Percentiles rank a stretch among this genome's conserved stretches.
Conservation (phyloP, 2,329 filamentous ascomycete species). For the Cercospora sp. region DNA sequence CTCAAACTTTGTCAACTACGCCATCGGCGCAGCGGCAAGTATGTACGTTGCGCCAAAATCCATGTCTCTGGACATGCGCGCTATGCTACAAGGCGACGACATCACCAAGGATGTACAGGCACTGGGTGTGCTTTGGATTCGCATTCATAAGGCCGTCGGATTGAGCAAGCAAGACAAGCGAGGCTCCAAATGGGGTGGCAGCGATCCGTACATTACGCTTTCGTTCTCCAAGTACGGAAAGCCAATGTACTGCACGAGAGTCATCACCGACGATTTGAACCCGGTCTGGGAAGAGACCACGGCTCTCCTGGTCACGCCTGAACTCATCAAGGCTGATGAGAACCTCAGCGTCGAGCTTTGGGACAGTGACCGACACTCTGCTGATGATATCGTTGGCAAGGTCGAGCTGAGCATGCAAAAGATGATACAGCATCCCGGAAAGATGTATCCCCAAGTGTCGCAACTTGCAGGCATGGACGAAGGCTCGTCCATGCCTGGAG, state of each 20-base stretch:
- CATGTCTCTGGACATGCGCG: constrained; percentile 86
- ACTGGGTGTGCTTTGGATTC: constrained; percentile 85
- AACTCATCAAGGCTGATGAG: constrained; percentile 90
- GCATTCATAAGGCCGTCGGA: constrained; percentile 82
- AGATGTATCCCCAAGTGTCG: constrained; percentile 87
- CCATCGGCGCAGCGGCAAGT: constrained; percentile 80
- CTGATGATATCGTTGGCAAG: constrained; percentile 93
- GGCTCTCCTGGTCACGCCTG: constrained; percentile 80
- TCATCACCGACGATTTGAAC: constrained; percentile 92
- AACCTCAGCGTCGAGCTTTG: constrained; percentile 91
- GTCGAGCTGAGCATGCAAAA: constrained; percentile 92
- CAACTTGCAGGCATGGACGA: constrained; percentile 80
- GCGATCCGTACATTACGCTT: constrained; percentile 92
- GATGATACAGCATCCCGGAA: constrained; percentile 88
- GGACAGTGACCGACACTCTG: constrained; percentile 90
- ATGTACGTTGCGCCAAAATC: constrained; percentile 90
- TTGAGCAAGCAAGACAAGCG: constrained; percentile 88
- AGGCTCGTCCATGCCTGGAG: constrained; percentile 84
- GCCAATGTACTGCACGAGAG: constrained; percentile 94
- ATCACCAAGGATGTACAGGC: constrained; percentile 87
- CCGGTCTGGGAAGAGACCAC: constrained; percentile 88
- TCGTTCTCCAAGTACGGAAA: constrained; percentile 96
- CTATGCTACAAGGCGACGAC: constrained; percentile 86
- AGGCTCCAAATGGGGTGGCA: constrained; percentile 81
- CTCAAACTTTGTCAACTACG: constrained; percentile 95